Base-by-base conservation (phyloP, 2,329 filamentous ascomycete genomes). In the Claviceps sp. region DNA sequence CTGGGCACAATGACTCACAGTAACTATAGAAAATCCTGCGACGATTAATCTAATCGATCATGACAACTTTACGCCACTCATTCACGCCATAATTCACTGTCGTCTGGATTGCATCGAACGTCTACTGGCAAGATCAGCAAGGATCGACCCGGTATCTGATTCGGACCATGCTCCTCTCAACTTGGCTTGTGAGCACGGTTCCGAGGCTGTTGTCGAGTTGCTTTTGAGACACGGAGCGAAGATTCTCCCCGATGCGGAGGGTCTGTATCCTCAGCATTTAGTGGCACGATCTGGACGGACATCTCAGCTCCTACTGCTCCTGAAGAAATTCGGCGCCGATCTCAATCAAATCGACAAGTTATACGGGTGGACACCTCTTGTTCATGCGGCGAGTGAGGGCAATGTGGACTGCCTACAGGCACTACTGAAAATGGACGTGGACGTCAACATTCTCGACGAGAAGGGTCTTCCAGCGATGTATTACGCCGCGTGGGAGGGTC, bases 401-500 rank as follows among this genome's bases (percentile, higher is more conserved):
- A 94, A 95, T 63, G 85, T 96, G 1, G 82, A 86, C 26, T 96
- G 90, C 62, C 73, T 98, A 44, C 80, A 88, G 58, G 86, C 83
- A 1, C 75, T 98, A 4, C 74, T 98, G 11, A 80, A 88, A 50
- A 80, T 86, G 56, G 85, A 86, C 7, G 90, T 85, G 3, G 81
- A 94, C 60, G 79, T 85, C 1, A 83, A 83, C 57, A 86, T 89
- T 51, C 71, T 88, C 44, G 93, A 98, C 62, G 93, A 98, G 68
- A 98, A 97, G 64, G 85, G 83, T 16, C 76, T 97, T 4, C 88
- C 90, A 2, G 90, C 93, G 29, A 89, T 97, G 83, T 98, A 98
- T 68, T 98, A 98, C 67, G 93, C 93, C 14, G 91, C 89, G 0
- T 98, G 93, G 93, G 93, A 98, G 70, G 93, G 93, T 0, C 88